phyloP scores from a whole-genome alignment of 73 alveolate genomes.

The Paramecium caudatum region DNA sequence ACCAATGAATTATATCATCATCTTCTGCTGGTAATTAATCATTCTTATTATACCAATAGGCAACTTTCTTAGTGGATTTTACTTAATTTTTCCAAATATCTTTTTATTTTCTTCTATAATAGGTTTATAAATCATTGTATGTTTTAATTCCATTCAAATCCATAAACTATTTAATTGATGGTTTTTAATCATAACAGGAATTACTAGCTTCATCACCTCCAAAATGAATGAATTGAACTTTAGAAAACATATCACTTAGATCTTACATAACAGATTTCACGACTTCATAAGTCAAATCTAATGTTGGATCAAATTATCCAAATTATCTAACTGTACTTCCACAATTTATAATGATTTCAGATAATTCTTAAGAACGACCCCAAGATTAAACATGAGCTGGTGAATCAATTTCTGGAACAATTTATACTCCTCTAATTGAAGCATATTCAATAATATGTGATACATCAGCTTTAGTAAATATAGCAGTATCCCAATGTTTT shows the following conservation, averaged over 20 bases:
- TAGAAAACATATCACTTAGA: slow-evolving; percentile 47
- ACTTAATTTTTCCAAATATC: slow-evolving; percentile 66
- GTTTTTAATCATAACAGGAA: slow-evolving; percentile 65
- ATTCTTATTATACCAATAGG: slow-evolving; percentile 70
- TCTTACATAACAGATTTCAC: slow-evolving; percentile 57
- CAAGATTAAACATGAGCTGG: slow-evolving; percentile 88
- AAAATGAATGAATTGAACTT: slow-evolving; percentile 68
- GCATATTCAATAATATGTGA: slow-evolving; percentile 83
- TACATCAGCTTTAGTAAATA: slow-evolving; percentile 82
- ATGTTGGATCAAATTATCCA: slow-evolving; percentile 75
- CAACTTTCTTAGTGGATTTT: slow-evolving; percentile 42
- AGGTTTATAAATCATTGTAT: slow-evolving; percentile 61
- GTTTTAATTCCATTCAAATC: slow-evolving; percentile 37
- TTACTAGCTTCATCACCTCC: slow-evolving; percentile 77
- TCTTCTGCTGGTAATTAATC: slow-evolving; percentile 73
- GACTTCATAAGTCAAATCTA: slow-evolving; percentile 61
- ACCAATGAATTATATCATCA: slow-evolving; percentile 77
- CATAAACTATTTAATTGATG: slow-evolving; percentile 72
- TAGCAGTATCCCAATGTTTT: slow-evolving; percentile 80
- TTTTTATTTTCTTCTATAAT: slow-evolving; percentile 68
- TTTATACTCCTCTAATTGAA: slow-evolving; percentile 79
- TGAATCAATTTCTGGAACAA: slow-evolving; percentile 91
- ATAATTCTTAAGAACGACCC: slow-evolving; percentile 53
- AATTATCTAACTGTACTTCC: slow-evolving; percentile 52
- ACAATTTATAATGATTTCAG: slow-evolving; percentile 2